Conservation (phyloP, 108 stramenopile genomes). For the Epithemia pelagica region DNA sequence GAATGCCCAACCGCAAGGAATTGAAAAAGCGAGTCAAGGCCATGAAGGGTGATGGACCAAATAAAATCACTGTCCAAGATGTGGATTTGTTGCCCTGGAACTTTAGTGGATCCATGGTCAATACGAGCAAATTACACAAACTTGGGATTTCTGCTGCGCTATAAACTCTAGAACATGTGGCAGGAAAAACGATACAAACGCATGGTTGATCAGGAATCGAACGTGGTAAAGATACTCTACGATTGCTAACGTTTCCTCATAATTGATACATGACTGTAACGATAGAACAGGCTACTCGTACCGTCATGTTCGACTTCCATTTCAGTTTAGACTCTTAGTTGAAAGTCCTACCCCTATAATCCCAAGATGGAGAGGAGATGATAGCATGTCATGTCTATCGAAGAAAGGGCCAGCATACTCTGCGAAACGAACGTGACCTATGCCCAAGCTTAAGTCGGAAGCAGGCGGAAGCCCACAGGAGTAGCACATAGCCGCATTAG, state of each 20-base stretch:
- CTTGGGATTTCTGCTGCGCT: not conserved
- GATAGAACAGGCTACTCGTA: constrained; percentile 32
- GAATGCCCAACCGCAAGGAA: not conserved
- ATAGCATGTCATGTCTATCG: too few relatives aligned
- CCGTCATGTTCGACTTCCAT: constrained; percentile 21
- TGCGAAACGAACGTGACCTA: too few relatives aligned
- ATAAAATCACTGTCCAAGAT: not conserved
- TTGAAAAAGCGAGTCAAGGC: constrained; percentile 1
- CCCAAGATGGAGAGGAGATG: too few relatives aligned
- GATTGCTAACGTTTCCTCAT: constrained; percentile 10
- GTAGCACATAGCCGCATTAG: too few relatives aligned
- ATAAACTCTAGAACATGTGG: constrained; percentile 34
- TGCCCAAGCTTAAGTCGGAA: too few relatives aligned
- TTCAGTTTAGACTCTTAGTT: too few relatives aligned
- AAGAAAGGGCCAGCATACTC: too few relatives aligned
- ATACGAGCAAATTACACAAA: constrained; percentile 6
- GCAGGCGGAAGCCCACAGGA: too few relatives aligned
- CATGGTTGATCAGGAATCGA: not conserved
- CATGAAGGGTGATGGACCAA: not conserved
- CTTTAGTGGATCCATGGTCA: constrained; percentile 3
- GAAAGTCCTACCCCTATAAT: too few relatives aligned
- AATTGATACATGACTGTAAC: constrained; percentile 28
- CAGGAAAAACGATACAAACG: constrained; percentile 22
- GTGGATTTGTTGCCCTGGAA: constrained; percentile 9
- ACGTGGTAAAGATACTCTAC: constrained; percentile 11